These are phyloP conservation scores for Xylariaceae sp. DNA, from an alignment of 2,329 filamentous ascomycete species.

Conservation along the genomic window DNA sequence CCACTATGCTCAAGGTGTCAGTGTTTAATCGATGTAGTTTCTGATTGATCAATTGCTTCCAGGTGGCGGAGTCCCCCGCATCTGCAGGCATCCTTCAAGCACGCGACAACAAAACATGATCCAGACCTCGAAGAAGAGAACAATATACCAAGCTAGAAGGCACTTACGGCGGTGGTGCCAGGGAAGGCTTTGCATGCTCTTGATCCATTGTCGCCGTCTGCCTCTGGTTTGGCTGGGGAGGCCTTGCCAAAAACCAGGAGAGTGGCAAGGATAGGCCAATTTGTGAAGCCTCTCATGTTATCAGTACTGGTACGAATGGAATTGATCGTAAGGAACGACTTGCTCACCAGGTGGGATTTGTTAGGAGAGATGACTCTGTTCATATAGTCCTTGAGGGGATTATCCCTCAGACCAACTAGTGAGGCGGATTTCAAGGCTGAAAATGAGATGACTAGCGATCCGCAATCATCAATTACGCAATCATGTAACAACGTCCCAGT, in stretches of 20 bases:
- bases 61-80: background rate
- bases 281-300: slow-evolving; percentile 18
- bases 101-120: background rate
- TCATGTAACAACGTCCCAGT: background rate
- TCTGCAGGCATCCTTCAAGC: background rate
- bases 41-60: background rate
- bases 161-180: slow-evolving; percentile 41
- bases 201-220: slow-evolving; percentile 7
- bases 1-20: slow-evolving; percentile 47
- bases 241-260: slow-evolving; percentile 13
- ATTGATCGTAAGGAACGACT: background rate
- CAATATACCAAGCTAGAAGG: background rate
- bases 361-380: background rate
- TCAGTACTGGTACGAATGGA: slow-evolving; percentile 14
- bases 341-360: slow-evolving; percentile 2
- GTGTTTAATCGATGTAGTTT: background rate
- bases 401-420: background rate
- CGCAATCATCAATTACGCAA: background rate
- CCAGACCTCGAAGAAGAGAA: background rate
- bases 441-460: background rate
- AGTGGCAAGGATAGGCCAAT: background rate
- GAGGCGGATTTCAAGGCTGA: slow-evolving; percentile 14
- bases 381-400: slow-evolving; percentile 8
- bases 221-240: slow-evolving; percentile 1
- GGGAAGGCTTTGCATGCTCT: slow-evolving; percentile 57